Evolutionary conservation across 176 grass and related monocot species (phyloP).

Genomic region (Poa annua): DNA sequence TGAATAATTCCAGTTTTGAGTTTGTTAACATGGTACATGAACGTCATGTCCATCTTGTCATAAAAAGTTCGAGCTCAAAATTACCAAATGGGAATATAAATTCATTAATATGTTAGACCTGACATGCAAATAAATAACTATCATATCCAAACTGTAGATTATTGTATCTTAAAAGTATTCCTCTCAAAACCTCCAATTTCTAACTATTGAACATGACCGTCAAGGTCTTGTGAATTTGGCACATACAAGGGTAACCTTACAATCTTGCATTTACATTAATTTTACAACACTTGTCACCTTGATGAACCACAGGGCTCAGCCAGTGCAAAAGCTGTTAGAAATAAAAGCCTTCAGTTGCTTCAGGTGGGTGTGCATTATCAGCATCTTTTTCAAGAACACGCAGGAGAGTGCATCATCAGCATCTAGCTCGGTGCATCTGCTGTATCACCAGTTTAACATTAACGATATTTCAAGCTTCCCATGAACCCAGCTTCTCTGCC

Average conservation of each 20-base stretch:
- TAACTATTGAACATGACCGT: not conserved
- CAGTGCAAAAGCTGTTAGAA: conserved; percentile 28
- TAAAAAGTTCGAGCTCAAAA: not conserved
- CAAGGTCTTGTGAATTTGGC: not conserved
- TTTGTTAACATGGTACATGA: too few relatives aligned
- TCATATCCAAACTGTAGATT: not conserved
- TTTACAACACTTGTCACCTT: conserved; percentile 1
- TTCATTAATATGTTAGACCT: not conserved
- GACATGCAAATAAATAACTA: not conserved
- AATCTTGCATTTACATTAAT: conserved; percentile 26
- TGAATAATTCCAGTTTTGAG: too few relatives aligned
- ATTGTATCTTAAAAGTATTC: not conserved
- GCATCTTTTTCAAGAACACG: not conserved
- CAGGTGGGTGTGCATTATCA: not conserved
- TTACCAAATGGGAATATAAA: not conserved
- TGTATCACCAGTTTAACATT: not conserved
- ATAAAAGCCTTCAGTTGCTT: not conserved
- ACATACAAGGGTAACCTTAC: conserved; percentile 6
- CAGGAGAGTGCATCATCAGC: not conserved
- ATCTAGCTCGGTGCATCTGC: conserved; percentile 9
- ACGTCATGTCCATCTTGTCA: too few relatives aligned
- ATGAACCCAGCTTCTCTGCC: not conserved
- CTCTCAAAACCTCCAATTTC: not conserved
- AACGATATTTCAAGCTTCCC: not conserved
- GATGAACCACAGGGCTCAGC: conserved; percentile 22